Conservation (phyloP, 139 green algal species). For the Coelastrella sp. region DNA sequence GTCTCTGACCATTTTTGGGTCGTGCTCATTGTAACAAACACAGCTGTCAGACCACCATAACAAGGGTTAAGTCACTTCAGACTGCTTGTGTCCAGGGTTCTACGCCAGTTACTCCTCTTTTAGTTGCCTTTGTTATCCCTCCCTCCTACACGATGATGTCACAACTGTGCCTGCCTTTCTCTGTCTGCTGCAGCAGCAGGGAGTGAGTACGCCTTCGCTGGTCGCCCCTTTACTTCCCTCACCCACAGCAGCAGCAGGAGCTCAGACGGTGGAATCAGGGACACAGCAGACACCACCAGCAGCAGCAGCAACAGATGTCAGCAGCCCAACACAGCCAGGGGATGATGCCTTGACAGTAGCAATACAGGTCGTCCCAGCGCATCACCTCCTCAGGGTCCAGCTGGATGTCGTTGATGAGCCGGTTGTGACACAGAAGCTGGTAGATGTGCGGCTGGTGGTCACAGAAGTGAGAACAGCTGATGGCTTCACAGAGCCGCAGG, state of each 20-base stretch:
- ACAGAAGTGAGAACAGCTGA: background rate
- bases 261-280: background rate
- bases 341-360: background rate
- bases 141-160: too few species aligned
- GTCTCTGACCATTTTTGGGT: background rate
- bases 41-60: too few species aligned
- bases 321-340: background rate
- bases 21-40: background rate
- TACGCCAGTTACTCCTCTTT: too few species aligned
- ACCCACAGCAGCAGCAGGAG: background rate
- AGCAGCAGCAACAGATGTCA: background rate
- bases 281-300: background rate
- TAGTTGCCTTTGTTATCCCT: too few species aligned
- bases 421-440: background rate
- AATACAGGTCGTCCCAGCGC: background rate
- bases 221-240: too few species aligned
- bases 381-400: background rate
- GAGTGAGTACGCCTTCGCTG: background rate
- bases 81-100: too few species aligned
- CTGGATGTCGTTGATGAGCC: constrained; percentile 11
- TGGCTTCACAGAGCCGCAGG: background rate
- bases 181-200: background rate
- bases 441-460: background rate
- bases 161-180: background rate
- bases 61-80: too few species aligned